phyloP scores from a whole-genome alignment of 352 stramenopile genomes.

The Globisporangium heterothallicum region DNA sequence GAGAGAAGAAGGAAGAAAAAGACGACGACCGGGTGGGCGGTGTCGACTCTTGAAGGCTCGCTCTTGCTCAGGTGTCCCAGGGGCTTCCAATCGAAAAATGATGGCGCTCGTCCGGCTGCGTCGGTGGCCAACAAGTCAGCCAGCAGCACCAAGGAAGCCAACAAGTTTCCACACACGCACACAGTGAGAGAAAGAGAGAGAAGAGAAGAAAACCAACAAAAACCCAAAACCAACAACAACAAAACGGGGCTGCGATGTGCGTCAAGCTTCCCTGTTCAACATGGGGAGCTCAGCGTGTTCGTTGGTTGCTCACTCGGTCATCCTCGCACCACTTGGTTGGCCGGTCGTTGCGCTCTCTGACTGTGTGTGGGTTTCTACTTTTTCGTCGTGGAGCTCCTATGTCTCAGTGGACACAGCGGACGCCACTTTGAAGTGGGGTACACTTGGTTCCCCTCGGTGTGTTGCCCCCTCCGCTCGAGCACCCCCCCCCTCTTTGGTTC shows the following conservation, averaged over 20 bases:
- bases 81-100: constrained; percentile 20
- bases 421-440: not conserved
- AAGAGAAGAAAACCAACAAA: not conserved
- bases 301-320: not conserved
- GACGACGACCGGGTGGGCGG: not conserved
- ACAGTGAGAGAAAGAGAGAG: not conserved
- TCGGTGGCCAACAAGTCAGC: not conserved
- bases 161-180: not conserved
- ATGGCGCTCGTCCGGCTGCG: constrained; percentile 11
- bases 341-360: constrained; percentile 4
- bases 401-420: constrained; percentile 1
- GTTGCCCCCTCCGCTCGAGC: constrained; percentile 10
- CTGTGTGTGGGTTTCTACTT: constrained; percentile 8
- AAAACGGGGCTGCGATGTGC: constrained; percentile 4
- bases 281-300: not conserved
- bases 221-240: constrained; percentile 11
- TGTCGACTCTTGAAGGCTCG: not conserved
- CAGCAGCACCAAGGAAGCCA: not conserved
- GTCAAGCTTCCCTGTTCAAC: not conserved
- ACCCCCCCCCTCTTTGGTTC: not conserved
- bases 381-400: constrained; percentile 19
- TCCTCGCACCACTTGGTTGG: constrained; percentile 5
- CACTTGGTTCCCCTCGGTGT: constrained; percentile 12
- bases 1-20: not conserved
- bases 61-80: constrained; percentile 1